Conservation (phyloP, 2,329 filamentous ascomycete genomes). For the Ambrosiella xylebori region DNA sequence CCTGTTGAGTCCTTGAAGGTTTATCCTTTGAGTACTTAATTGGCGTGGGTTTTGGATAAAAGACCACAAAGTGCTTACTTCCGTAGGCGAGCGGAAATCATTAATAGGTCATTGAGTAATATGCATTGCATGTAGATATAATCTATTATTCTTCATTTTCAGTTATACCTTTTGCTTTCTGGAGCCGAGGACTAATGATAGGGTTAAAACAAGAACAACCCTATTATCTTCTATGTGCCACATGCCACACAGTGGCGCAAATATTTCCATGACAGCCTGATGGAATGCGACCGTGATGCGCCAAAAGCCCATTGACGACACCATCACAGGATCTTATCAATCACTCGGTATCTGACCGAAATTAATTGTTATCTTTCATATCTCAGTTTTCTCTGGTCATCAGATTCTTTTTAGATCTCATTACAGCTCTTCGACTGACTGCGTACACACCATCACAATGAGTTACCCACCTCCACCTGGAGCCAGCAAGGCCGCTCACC, state of each 20-base stretch:
- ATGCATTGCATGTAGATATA: too few relatives aligned
- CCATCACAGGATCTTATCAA: background rate
- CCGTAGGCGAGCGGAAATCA: too few relatives aligned
- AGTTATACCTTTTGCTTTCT: too few relatives aligned
- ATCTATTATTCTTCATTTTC: too few relatives aligned
- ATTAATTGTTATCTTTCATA: background rate
- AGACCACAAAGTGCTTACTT: too few relatives aligned
- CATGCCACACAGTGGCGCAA: background rate
- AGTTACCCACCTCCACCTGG: slow-evolving; percentile 77
- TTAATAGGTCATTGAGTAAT: too few relatives aligned
- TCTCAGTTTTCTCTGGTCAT: background rate
- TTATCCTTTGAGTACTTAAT: too few relatives aligned
- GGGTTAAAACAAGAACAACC: background rate
- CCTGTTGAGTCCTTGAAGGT: too few relatives aligned
- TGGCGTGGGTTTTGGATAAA: too few relatives aligned
- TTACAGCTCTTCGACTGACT: background rate
- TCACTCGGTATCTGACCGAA: background rate
- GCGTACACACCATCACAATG: slow-evolving; percentile 35
- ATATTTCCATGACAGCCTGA: background rate
- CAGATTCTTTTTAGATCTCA: background rate
- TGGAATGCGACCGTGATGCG: background rate
- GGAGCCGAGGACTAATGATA: background rate
- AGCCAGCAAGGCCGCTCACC: slow-evolving; percentile 28
- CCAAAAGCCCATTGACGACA: too few relatives aligned
- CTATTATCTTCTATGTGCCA: background rate